phyloP scores from a whole-genome alignment of 176 grass and related monocot genomes.

The Thinopyrum elongatum region DNA sequence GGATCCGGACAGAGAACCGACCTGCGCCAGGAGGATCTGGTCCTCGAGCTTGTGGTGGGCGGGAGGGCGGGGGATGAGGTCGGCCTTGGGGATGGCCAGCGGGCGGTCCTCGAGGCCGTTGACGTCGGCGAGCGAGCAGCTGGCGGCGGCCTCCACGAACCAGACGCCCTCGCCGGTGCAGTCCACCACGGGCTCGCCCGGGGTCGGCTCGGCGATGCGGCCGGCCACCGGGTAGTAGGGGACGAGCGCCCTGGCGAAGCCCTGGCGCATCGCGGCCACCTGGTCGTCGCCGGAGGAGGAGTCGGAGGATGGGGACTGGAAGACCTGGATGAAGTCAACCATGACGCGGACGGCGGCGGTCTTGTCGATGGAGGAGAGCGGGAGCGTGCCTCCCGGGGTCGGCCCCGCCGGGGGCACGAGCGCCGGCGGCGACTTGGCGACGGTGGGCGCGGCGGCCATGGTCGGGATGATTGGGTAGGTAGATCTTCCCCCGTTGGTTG shows the following conservation, averaged over 20 bases:
- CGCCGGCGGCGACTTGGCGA: not conserved
- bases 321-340: conserved; percentile 22
- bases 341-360: conserved; percentile 16
- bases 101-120: conserved; percentile 5
- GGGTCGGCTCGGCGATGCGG: not conserved
- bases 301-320: not conserved
- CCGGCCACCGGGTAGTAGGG: conserved; percentile 14
- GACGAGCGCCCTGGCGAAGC: conserved; percentile 8
- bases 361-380: conserved; percentile 26
- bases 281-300: not conserved
- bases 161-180: conserved; percentile 8
- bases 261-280: not conserved
- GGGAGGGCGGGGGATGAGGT: conserved; percentile 8
- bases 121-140: not conserved
- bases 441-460: not conserved
- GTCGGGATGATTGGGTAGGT: not conserved
- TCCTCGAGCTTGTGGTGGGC: not conserved
- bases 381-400: not conserved
- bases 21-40: conserved; percentile 2
- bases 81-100: conserved; percentile 8
- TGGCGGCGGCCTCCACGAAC: conserved; percentile 11
- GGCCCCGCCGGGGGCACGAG: not conserved
- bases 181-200: not conserved
- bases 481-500: not conserved
- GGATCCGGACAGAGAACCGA: not conserved